These are phyloP conservation scores for Meyerozyma elateridarum DNA, from an alignment of 1,139 yeast species.

Conservation along the genomic window DNA sequence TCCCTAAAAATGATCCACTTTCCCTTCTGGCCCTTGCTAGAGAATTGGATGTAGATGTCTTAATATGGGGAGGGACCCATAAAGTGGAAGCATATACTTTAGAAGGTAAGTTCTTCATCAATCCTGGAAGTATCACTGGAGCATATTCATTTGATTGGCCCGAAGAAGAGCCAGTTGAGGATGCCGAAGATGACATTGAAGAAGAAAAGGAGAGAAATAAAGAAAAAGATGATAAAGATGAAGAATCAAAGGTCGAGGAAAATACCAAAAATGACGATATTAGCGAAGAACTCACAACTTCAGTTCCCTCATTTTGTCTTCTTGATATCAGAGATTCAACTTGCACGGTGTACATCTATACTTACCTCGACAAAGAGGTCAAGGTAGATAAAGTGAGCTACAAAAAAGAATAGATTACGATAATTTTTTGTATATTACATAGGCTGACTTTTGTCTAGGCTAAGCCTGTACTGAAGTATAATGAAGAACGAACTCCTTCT, in stretches of 20 bases:
- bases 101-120: slow-evolving; percentile 87
- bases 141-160: slow-evolving; percentile 58
- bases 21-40: slow-evolving; percentile 79
- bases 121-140: slow-evolving; percentile 97
- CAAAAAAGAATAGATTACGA: slow-evolving; percentile 60
- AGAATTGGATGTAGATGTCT: slow-evolving; percentile 84
- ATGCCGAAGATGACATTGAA: slow-evolving; percentile 30
- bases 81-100: slow-evolving; percentile 88
- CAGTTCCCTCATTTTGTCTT: slow-evolving; percentile 85
- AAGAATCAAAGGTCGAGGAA: slow-evolving; percentile 5
- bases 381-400: slow-evolving; percentile 88
- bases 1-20: slow-evolving; percentile 85
- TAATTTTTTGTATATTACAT: too few species aligned
- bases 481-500: slow-evolving; percentile 71
- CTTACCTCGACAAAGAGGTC: slow-evolving; percentile 74
- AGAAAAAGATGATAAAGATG: slow-evolving; percentile 10
- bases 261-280: slow-evolving; percentile 7
- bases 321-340: slow-evolving; percentile 74
- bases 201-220: slow-evolving; percentile 21
- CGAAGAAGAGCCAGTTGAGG: slow-evolving; percentile 41
- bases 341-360: slow-evolving; percentile 82
- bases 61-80: slow-evolving; percentile 97
- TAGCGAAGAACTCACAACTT: slow-evolving; percentile 11
- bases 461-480: slow-evolving; percentile 51
- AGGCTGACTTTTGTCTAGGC: too few species aligned